These are phyloP conservation scores for Diutina scorzettiae DNA, from an alignment of 1,139 yeast species.

Conservation along the genomic window DNA sequence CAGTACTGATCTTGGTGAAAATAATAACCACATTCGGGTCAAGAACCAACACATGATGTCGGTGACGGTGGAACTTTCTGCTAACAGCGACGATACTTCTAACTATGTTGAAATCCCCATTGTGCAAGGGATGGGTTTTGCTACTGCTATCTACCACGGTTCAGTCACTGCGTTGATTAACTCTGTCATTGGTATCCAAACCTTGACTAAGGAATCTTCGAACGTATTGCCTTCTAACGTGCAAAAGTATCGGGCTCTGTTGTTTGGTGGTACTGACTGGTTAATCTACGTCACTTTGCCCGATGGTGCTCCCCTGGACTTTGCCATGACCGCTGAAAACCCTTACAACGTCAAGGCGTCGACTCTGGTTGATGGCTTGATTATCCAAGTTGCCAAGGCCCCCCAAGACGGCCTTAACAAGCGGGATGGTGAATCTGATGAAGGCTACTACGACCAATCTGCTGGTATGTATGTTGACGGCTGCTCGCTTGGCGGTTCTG, in stretches of 20 bases:
- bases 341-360: conserved; percentile 30
- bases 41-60: conserved; percentile 46
- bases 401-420: conserved; percentile 17
- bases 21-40: conserved; percentile 26
- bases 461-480: conserved; percentile 46
- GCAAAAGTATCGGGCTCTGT: conserved; percentile 44
- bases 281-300: conserved; percentile 46
- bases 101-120: conserved; percentile 27
- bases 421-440: conserved; percentile 9
- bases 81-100: conserved; percentile 10
- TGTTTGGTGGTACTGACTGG: conserved; percentile 44
- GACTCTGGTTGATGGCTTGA: conserved; percentile 37
- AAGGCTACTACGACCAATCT: conserved; percentile 35
- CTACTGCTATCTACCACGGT: conserved; percentile 53
- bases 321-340: conserved; percentile 9
- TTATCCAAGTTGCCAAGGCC: conserved; percentile 50
- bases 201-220: conserved; percentile 33
- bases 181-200: conserved; percentile 40
- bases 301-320: conserved; percentile 9
- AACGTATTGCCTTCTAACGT: conserved; percentile 25
- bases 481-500: conserved; percentile 15
- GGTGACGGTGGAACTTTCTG: conserved; percentile 35
- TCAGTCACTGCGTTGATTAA: conserved; percentile 40
- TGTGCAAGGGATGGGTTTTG: conserved; percentile 73
- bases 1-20: conserved; percentile 33